Conservation (phyloP, 129 eudicot genomes). For the Centaurea solstitialis region DNA sequence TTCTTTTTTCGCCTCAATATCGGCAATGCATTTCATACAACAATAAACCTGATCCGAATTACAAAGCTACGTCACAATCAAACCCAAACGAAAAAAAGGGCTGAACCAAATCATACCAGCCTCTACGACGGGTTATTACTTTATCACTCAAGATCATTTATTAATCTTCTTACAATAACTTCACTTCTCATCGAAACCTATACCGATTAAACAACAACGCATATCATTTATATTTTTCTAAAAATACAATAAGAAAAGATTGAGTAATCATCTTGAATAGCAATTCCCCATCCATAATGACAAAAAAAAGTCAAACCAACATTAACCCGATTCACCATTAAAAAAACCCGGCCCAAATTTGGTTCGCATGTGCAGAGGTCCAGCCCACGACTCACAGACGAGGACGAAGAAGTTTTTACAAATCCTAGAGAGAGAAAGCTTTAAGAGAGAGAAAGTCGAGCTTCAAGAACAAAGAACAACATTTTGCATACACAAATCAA, state of each 20-base stretch:
- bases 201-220: no score
- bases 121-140: no score
- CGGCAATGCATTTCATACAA: conserved; percentile 3
- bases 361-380: conserved; percentile 14
- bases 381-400: conserved; percentile 52
- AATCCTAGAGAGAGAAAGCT: conserved; percentile 38
- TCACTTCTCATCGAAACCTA: no score
- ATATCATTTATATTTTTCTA: no score
- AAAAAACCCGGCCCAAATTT: conserved; percentile 5
- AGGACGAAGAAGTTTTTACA: conserved; percentile 37
- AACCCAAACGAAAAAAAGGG: neutral
- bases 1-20: neutral
- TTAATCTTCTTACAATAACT: no score
- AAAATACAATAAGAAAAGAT: neutral
- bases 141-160: no score
- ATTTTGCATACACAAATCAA: conserved; percentile 23
- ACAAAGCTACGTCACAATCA: conserved; percentile 1
- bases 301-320: conserved; percentile 7
- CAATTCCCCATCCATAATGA: neutral
- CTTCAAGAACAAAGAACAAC: conserved; percentile 35
- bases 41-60: neutral
- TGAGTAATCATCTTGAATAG: conserved; percentile 24
- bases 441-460: conserved; percentile 43
- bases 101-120: neutral
- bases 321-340: neutral